Conservation (phyloP, 139 green algal genomes). For the Chloropicon primus region DNA sequence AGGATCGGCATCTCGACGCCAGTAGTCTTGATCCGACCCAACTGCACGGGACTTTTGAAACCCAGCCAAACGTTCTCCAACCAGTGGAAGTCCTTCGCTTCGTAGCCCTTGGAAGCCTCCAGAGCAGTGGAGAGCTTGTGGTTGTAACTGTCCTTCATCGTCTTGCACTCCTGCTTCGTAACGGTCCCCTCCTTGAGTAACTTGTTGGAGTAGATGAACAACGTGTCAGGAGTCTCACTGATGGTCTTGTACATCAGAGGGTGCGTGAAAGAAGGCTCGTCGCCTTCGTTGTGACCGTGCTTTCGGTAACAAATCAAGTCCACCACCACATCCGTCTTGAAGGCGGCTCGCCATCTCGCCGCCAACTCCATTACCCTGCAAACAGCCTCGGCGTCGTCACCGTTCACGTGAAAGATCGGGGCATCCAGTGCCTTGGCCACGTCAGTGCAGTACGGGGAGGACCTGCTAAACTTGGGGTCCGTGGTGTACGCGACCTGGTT, state of each 20-base stretch:
- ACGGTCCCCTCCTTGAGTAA: slow-evolving; percentile 35
- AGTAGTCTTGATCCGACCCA: slow-evolving; percentile 82
- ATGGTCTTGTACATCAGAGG: not conserved
- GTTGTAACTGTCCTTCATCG: slow-evolving; percentile 46
- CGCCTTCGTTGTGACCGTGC: slow-evolving; percentile 95
- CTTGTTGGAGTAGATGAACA: not conserved
- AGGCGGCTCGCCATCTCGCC: slow-evolving; percentile 77
- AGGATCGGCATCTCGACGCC: slow-evolving; percentile 40
- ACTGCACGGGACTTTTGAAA: slow-evolving; percentile 80
- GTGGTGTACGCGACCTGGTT: slow-evolving; percentile 99
- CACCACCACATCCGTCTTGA: slow-evolving; percentile 83
- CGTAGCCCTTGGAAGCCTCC: slow-evolving; percentile 66
- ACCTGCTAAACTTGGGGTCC: slow-evolving; percentile 69
- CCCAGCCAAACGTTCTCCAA: slow-evolving; percentile 75
- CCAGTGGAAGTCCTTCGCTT: slow-evolving; percentile 65
- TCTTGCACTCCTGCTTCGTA: slow-evolving; percentile 53
- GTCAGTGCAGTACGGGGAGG: slow-evolving; percentile 83
- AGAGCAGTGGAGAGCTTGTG: slow-evolving; percentile 61
- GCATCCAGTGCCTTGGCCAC: slow-evolving; percentile 34
- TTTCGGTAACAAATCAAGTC: slow-evolving; percentile 80
- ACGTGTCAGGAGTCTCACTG: not conserved
- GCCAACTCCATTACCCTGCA: slow-evolving; percentile 73
- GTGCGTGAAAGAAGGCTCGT: slow-evolving; percentile 95
- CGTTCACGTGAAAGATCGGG: slow-evolving; percentile 98
- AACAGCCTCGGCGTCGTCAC: slow-evolving; percentile 88